A percentile compares a stretch with the other conserved stretches of the same genome.
Evolutionary conservation across 2,329 filamentous ascomycete species (phyloP).

Genomic region (Chrysosporium keratinophilum): DNA sequence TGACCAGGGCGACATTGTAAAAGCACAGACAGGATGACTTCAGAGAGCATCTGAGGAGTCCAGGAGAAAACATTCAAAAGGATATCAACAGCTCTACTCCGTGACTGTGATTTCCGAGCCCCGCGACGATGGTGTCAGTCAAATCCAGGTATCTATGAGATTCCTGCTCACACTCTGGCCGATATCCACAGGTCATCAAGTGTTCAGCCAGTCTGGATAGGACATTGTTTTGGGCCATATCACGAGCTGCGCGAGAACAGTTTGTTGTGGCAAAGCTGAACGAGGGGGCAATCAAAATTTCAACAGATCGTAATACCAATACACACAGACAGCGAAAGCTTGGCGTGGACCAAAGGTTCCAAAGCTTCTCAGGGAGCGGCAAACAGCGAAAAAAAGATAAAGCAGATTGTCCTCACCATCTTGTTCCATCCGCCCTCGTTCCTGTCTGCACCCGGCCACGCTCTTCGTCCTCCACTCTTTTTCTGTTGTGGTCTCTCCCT

Average conservation of each 20-base stretch:
- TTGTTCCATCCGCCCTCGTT: neutral
- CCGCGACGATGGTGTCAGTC: too few species aligned
- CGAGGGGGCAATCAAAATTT: neutral
- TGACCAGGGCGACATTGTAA: too few species aligned
- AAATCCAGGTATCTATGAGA: too few species aligned
- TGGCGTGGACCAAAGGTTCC: neutral
- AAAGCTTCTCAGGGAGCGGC: neutral
- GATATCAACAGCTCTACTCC: too few species aligned
- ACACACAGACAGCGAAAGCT: neutral
- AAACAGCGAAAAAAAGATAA: constrained; percentile 6
- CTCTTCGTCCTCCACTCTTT: neutral
- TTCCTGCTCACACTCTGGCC: too few species aligned
- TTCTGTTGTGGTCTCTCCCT: neutral
- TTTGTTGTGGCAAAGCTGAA: neutral
- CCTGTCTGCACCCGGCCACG: neutral
- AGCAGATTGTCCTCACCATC: neutral
- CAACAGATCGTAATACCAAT: neutral
- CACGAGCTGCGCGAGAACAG: neutral
- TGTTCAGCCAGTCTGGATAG: too few species aligned
- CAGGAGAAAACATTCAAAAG: neutral
- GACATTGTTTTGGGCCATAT: too few species aligned
- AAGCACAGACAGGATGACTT: neutral
- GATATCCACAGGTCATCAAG: too few species aligned
- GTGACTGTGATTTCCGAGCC: too few species aligned
- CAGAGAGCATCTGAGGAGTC: neutral